Evolutionary conservation across 768 basidiomycete genomes (phyloP), one percentile per base, ranked within the genome.

Genomic region (Tricholoma sp.): DNA sequence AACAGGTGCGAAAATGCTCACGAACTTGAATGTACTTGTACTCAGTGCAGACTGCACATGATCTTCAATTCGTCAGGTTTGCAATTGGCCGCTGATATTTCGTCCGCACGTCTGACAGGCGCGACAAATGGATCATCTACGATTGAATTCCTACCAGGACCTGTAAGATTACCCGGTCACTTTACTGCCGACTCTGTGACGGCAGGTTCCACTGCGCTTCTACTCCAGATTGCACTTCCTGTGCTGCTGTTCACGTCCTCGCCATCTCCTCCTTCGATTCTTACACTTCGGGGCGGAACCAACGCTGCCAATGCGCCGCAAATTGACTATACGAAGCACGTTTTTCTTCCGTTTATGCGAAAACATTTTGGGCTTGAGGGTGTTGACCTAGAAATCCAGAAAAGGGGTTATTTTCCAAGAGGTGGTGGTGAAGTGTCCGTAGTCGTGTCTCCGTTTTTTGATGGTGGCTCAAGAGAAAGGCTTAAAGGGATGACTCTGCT

Each of bases 271-370:
- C 31, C 59, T 8, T 83, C 85, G 9, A 75, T 71, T 3, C 74
- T 91, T 24, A 72, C 71, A 8, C 76, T 91, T 1, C 71, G 73
- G 0, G 89, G 90, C 7, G 90, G 89, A 2, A 91, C 89, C 2
- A 91, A 91, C 58, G 87, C 88, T 17, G 69, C 73, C 2, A 68
- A 77, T 42, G 88, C 89, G 5, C 90, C 90, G 0, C 90, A 90
- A 60, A 80, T 89, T 29, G 89, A 91, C 69, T 90, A 89, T 66
- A 80, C 79, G 4, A 74, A 81, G 50, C 72, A 82, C 58, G 70
- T 90, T 50, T 76, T 91, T 64, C 65, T 91, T 6, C 89, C 89
- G 0, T 92, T 91, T 66, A 67, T 89, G 31, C 72, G 70, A 20
- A 72, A 68, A 10, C 84, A 86, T 66, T 84, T 89, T 65, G 76